A percentile compares a stretch with the other conserved stretches of the same genome.
Conservation (phyloP, 148 eudicot species). For the Silene latifolia region DNA sequence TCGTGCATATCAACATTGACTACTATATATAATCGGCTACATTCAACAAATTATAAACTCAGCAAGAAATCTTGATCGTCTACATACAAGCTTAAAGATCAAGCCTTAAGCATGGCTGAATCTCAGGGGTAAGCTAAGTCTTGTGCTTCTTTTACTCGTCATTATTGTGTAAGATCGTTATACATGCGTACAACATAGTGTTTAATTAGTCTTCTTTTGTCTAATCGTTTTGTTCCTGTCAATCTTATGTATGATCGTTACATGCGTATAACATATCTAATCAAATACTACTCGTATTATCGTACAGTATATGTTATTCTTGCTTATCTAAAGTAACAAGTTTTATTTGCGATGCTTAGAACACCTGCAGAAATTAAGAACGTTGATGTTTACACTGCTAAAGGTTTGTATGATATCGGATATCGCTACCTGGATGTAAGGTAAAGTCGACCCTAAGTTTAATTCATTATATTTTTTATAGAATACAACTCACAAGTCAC, state of each 20-base stretch:
- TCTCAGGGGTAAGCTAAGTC: conserved; percentile 17
- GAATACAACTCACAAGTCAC: no score
- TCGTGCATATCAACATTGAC: not conserved
- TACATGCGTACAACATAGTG: not conserved
- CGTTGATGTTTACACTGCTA: conserved; percentile 52
- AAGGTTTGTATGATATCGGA: conserved; percentile 40
- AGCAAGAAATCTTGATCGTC: not conserved
- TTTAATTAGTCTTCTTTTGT: not conserved
- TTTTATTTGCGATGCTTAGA: conserved; percentile 12
- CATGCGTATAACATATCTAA: not conserved
- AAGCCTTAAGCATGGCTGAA: conserved; percentile 18
- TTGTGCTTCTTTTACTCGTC: not conserved
- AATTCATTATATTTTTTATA: not conserved
- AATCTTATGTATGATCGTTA: not conserved
- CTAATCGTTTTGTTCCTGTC: no score
- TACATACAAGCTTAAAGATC: not conserved
- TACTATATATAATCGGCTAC: not conserved
- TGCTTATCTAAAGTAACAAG: not conserved
- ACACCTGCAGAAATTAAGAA: conserved; percentile 34
- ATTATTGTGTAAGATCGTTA: not conserved
- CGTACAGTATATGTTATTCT: not conserved
- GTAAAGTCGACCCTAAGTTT: conserved; percentile 12
- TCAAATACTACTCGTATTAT: no score
- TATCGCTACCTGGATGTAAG: conserved; percentile 58
- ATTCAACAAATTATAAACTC: not conserved